A percentile compares a stretch with the other conserved stretches of the same genome.
These are phyloP conservation scores for Emergomyces orientalis DNA, from an alignment of 2,329 filamentous ascomycete genomes.

Conservation along the genomic window DNA sequence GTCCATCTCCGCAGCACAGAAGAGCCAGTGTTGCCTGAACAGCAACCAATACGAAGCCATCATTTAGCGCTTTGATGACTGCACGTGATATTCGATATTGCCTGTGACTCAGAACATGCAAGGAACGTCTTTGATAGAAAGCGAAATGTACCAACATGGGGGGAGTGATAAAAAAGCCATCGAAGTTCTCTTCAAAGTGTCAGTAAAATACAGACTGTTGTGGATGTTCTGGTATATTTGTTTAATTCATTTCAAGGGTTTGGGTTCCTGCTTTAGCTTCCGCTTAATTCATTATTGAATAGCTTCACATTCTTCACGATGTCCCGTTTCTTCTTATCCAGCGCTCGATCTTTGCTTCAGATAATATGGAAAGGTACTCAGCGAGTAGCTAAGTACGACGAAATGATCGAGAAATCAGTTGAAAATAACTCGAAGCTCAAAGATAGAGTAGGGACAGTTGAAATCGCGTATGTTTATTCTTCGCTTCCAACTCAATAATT, in stretches of 20 bases:
- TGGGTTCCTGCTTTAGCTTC: neutral
- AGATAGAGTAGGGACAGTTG: conserved; percentile 1
- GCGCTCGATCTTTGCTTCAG: conserved; percentile 1
- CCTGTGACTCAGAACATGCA: neutral
- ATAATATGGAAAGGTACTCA: neutral
- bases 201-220: neutral
- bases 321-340: conserved; percentile 1
- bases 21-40: too few relatives aligned
- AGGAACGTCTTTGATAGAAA: neutral
- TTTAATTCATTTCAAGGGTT: neutral
- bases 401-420: neutral
- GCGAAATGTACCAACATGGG: neutral
- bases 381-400: conserved; percentile 2
- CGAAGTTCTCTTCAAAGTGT: neutral
- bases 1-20: too few relatives aligned
- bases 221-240: neutral
- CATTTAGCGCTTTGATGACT: too few relatives aligned
- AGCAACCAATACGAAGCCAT: too few relatives aligned
- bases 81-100: too few relatives aligned
- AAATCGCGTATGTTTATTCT: conserved; percentile 2
- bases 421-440: conserved; percentile 5
- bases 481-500: neutral
- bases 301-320: neutral
- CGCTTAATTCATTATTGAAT: neutral
- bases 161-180: neutral